phyloP scores from a whole-genome alignment of 2,329 filamentous ascomycete species.

The Neofusicoccum ribis region DNA sequence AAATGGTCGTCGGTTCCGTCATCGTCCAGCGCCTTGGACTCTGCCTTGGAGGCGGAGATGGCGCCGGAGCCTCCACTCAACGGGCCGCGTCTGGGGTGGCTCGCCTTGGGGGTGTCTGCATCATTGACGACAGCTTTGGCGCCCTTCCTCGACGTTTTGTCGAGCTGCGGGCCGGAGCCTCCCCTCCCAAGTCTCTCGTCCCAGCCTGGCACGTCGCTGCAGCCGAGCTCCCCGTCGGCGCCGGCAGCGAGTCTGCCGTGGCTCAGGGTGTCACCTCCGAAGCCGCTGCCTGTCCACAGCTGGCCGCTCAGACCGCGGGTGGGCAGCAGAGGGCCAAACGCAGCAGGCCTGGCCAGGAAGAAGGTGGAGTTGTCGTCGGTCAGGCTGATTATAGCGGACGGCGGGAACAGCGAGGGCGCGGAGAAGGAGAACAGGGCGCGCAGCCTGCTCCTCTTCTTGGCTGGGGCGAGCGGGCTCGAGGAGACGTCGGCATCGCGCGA shows the following conservation, averaged over 20 bases:
- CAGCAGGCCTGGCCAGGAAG: slow-evolving; percentile 88
- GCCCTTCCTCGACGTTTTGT: slow-evolving; percentile 29
- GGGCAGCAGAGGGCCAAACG: slow-evolving; percentile 82
- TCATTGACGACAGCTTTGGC: not conserved
- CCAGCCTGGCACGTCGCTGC: slow-evolving; percentile 93
- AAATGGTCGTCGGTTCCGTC: slow-evolving; percentile 87
- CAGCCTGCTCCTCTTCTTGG: slow-evolving; percentile 35
- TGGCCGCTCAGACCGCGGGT: slow-evolving; percentile 78
- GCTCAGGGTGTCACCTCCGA: slow-evolving; percentile 72
- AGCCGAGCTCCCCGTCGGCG: slow-evolving; percentile 83
- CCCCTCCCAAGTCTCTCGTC: slow-evolving; percentile 50
- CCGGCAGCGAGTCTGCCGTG: slow-evolving; percentile 54
- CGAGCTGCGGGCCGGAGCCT: slow-evolving; percentile 34
- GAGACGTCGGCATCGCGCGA: slow-evolving; percentile 17
- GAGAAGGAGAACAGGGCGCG: slow-evolving; percentile 51
- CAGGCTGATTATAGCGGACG: slow-evolving; percentile 91
- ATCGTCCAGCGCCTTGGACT: slow-evolving; percentile 35
- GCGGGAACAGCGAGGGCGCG: slow-evolving; percentile 82
- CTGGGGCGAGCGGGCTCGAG: slow-evolving; percentile 19
- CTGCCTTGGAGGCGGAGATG: not conserved
- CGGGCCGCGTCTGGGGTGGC: not conserved
- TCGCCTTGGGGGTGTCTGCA: not conserved
- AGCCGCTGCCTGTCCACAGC: slow-evolving; percentile 90
- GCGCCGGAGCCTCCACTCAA: not conserved
- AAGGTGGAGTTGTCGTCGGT: slow-evolving; percentile 98